Percentiles rank a stretch among this genome's conserved stretches.
Conservation (phyloP, 768 basidiomycete species). For the Tephrocybe sp. region DNA sequence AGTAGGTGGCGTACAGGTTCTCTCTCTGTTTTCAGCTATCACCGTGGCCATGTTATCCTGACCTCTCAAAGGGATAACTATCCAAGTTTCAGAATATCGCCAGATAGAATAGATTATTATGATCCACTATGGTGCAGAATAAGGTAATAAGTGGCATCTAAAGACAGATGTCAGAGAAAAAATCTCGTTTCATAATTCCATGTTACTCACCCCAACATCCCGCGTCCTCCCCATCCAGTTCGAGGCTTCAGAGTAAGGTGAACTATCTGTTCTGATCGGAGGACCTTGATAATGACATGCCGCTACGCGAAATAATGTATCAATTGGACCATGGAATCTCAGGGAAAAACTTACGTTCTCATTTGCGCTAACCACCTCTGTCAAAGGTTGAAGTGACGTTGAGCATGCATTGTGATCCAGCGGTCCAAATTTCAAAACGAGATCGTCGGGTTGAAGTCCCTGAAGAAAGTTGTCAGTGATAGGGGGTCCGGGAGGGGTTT, state of each 20-base stretch:
- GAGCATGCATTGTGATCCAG: constrained; percentile 54
- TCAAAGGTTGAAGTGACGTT: constrained; percentile 59
- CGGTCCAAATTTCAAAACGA: constrained; percentile 71
- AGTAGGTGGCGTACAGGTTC: no score
- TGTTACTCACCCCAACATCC: constrained; percentile 68
- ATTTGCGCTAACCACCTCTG: constrained; percentile 66
- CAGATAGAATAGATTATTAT: no score
- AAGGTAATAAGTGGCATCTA: constrained; percentile 65
- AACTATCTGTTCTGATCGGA: constrained; percentile 44
- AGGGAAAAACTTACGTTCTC: constrained; percentile 65
- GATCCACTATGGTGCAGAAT: constrained; percentile 23
- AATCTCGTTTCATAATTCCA: not conserved
- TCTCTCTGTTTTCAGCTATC: no score
- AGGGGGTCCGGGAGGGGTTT: not conserved
- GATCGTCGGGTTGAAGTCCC: constrained; percentile 68
- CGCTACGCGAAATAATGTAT: constrained; percentile 36
- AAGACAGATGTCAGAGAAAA: constrained; percentile 6
- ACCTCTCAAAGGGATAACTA: no score
- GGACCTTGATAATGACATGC: constrained; percentile 53
- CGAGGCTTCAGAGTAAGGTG: constrained; percentile 62
- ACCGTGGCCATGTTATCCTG: no score
- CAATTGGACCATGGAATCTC: not conserved
- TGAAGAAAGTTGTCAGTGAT: constrained; percentile 23
- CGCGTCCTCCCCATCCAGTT: constrained; percentile 85
- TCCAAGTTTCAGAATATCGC: no score